A percentile compares a stretch with the other conserved stretches of the same genome.
These are phyloP conservation scores for Anthracocystis setariae DNA, from an alignment of 1,284 basidiomycete genomes.

Conservation along the genomic window DNA sequence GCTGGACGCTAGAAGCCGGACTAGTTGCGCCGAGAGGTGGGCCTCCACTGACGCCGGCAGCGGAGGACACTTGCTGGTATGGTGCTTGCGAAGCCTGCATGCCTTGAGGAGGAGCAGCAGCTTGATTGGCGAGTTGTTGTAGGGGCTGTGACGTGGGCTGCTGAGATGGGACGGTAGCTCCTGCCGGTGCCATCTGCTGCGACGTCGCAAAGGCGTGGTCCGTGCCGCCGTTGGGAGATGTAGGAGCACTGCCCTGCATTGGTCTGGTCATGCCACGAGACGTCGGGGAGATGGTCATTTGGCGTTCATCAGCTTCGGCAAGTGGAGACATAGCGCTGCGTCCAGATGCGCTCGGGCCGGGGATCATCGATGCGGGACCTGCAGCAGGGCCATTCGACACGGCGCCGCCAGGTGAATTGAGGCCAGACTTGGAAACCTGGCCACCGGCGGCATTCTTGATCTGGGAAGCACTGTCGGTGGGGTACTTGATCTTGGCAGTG, in stretches of 20 bases:
- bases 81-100: slow-evolving; percentile 12
- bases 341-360: slow-evolving; percentile 19
- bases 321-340: slow-evolving; percentile 48
- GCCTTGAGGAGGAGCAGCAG: neutral
- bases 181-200: slow-evolving; percentile 13
- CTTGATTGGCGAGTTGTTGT: slow-evolving; percentile 19
- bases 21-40: slow-evolving; percentile 20
- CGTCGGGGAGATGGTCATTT: slow-evolving; percentile 48
- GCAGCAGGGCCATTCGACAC: slow-evolving; percentile 17
- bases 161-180: slow-evolving; percentile 8
- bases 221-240: slow-evolving; percentile 17
- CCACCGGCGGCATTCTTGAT: slow-evolving; percentile 23
- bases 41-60: slow-evolving; percentile 15
- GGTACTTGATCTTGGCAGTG: slow-evolving; percentile 67
- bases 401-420: slow-evolving; percentile 18
- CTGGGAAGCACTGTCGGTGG: slow-evolving; percentile 56
- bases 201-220: slow-evolving; percentile 21
- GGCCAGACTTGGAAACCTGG: slow-evolving; percentile 35
- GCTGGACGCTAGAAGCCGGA: slow-evolving; percentile 26
- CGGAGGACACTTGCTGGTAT: slow-evolving; percentile 19
- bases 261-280: slow-evolving; percentile 10
- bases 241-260: slow-evolving; percentile 16
- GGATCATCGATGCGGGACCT: slow-evolving; percentile 22
- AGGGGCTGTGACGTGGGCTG: neutral
- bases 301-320: slow-evolving; percentile 36